Base-by-base conservation (phyloP, 345 rosid genomes). In the Hypericum perforatum region DNA sequence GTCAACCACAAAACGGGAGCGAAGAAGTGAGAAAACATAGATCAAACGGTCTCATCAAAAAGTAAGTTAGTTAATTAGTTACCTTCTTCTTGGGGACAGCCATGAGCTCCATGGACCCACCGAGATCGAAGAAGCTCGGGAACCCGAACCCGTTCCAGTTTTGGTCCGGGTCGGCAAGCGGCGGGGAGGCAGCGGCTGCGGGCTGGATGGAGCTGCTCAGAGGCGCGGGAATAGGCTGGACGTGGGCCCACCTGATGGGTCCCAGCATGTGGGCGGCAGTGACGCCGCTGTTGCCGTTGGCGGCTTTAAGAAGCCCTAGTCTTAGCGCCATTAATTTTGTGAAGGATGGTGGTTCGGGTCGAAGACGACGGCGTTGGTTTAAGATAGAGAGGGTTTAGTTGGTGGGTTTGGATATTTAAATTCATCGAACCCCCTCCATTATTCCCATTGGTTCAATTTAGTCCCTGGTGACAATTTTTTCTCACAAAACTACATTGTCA, bases 11-110 rank as follows among this genome's bases (percentile, higher is more conserved):
- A n/a, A n/a, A n/a, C n/a, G n/a, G n/a, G n/a, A n/a, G n/a, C n/a
- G n/a, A n/a, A n/a, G n/a, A n/a, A n/a, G n/a, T n/a, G n/a, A n/a
- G n/a, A n/a, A n/a, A n/a, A n/a, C n/a, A 22, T 22, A 22, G 32
- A 22, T 22, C 32, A 22, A 22, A 22, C 32, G 4, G 32, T 4
- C 32, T 22, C 32, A 22, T 22, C 32, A 4, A 22, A n/a, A 22
- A 22, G 32, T 22, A 4, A 22, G 32, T 1, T 22, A 22, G 32
- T 22, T 22, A 22, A 4, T 22, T 22, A 22, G 32, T 54, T 39
- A 81, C 97, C 87, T 77, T 90, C 65, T 58, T 82, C 63, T 79
- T 90, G n/a, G 95, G 97, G 12, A 82, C 95, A 56, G 90, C 94
- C 97, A 90, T 90, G 43, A 90, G 81, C 57, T 90, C 95, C 91